These are phyloP conservation scores for Cucurbita maxima DNA, from an alignment of 306 rosid species.

Conservation along the genomic window DNA sequence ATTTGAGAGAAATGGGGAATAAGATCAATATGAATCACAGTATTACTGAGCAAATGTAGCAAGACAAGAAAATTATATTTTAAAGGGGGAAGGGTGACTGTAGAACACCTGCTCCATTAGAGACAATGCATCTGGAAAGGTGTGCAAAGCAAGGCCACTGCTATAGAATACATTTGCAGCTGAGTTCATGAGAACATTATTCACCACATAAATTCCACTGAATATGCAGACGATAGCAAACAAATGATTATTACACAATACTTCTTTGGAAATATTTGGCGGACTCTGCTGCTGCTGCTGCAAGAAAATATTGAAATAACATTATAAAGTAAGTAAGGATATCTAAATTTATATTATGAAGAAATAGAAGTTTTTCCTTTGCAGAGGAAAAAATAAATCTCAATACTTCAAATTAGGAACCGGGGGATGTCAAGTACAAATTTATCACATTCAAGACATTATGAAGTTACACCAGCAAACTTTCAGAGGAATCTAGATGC, in stretches of 20 bases:
- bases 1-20: constrained; percentile 6
- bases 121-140: constrained; percentile 65
- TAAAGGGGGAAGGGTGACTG: constrained; percentile 4
- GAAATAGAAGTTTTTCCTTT: not conserved
- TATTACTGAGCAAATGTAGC: not conserved
- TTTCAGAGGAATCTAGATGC: not conserved
- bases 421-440: not conserved
- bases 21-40: constrained; percentile 7
- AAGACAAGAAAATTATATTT: not conserved
- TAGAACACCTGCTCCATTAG: constrained; percentile 61
- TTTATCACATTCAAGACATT: not conserved
- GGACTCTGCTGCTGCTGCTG: constrained; percentile 48
- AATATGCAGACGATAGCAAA: constrained; percentile 55
- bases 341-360: not conserved
- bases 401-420: not conserved
- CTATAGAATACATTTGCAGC: constrained; percentile 53
- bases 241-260: constrained; percentile 68
- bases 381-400: not conserved
- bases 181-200: constrained; percentile 46
- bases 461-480: not conserved
- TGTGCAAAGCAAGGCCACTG: constrained; percentile 49
- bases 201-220: constrained; percentile 67
- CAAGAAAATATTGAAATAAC: constrained; percentile 15
- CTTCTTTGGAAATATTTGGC: constrained; percentile 37
- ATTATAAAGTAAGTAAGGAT: not conserved